phyloP scores from a whole-genome alignment of 1,284 basidiomycete species.

The Peniophora sp. region DNA sequence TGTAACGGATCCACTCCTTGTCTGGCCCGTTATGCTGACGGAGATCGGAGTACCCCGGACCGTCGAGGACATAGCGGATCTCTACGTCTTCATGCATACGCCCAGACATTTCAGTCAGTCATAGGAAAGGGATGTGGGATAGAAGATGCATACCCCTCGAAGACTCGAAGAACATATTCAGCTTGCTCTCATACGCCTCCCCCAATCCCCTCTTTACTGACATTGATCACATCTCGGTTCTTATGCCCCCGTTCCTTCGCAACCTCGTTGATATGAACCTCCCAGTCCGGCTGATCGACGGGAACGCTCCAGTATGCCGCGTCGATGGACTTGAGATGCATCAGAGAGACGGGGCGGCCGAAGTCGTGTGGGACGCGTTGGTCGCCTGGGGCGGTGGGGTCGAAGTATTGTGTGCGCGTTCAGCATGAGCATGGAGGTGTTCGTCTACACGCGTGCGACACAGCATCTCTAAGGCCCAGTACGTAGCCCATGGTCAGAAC shows the following conservation, averaged over 20 bases:
- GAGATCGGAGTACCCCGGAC: constrained; percentile 82
- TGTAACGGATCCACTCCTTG: constrained; percentile 70
- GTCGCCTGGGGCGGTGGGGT: constrained; percentile 61
- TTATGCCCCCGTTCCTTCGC: constrained; percentile 67
- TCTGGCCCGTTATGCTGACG: constrained; percentile 44
- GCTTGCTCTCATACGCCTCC: constrained; percentile 70
- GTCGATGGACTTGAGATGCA: constrained; percentile 45
- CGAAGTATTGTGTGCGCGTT: constrained; percentile 80
- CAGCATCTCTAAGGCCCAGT: too few species aligned
- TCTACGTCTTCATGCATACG: constrained; percentile 91
- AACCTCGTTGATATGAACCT: constrained; percentile 46
- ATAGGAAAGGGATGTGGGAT: too few species aligned
- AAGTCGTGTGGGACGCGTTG: constrained; percentile 74
- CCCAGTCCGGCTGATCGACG: constrained; percentile 35
- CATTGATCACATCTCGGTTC: constrained; percentile 70
- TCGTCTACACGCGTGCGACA: too few species aligned
- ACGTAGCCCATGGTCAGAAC: too few species aligned
- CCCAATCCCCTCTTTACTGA: constrained; percentile 71
- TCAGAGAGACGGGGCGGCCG: constrained; percentile 38
- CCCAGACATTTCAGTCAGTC: constrained; percentile 26
- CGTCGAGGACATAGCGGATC: constrained; percentile 77
- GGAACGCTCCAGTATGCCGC: constrained; percentile 60
- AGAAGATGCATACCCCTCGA: constrained; percentile 52
- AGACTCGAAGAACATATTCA: constrained; percentile 80
- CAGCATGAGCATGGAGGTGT: too few species aligned